Evolutionary conservation across 768 basidiomycete species (phyloP), one percentile per base, ranked within the genome.

Genomic region (Inosperma sp.): DNA sequence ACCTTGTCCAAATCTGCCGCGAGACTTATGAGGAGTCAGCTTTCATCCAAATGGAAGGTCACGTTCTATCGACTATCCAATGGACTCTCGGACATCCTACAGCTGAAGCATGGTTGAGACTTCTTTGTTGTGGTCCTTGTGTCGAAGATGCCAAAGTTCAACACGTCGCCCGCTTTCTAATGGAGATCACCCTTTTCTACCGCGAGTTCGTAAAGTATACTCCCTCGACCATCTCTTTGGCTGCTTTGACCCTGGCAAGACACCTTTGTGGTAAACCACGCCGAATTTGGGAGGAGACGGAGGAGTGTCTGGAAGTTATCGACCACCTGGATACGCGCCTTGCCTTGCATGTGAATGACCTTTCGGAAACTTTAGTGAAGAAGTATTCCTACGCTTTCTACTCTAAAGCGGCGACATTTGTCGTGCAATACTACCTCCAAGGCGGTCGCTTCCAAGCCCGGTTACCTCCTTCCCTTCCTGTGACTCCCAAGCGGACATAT

Each of bases 101-200:
- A 1, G 93, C 96, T 6, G 96, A 99, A 69, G 89, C 93, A 16
- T 99, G 96, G 96, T 79, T 99, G 21, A 81, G 96, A 48, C 72
- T 86, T 33, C 80, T 87, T 69, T 89, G 86, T 63, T 85, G 83
- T 59, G 84, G 82, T 46, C 78, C 86, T 27, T 76, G 72, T 64
- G 65, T 82, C 54, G 96, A 97, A 67, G 93, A 95, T 50, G 75
- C 84, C 45, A 90, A 88, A 69, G 89, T 95, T 5, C 93, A 96
- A 63, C 88, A 96, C 63, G 87, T 98, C 56, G 93, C 96, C 3
- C 84, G 96, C 42, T 99, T 98, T 76, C 70, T 98, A 66, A 99
- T 99, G 96, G 96, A 99, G 70, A 93, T 97, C 62, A 97, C 96
- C 25, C 82, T 99, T 45, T 98, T 97, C 75, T 88, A 97, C 69